phyloP scores from a whole-genome alignment of 331 rosid genomes.

The Rhamnella rubrinervis region DNA sequence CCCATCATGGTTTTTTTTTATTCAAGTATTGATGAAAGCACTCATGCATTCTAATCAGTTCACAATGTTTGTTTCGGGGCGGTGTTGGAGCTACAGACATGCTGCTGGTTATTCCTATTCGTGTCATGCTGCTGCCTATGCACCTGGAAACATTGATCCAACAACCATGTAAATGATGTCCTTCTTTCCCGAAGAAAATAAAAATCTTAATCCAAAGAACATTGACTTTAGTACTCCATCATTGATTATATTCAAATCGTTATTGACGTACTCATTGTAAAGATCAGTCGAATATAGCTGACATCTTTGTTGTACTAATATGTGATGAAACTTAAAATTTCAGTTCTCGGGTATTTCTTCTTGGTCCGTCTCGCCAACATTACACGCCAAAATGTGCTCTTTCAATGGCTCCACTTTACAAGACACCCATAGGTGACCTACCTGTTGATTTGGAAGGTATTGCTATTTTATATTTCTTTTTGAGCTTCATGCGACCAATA shows the following conservation, averaged over 20 bases:
- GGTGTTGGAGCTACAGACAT: slow-evolving; percentile 52
- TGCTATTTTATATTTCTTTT: background rate
- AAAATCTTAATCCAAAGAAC: background rate
- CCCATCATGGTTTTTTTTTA: background rate
- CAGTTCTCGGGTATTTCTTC: slow-evolving; percentile 92
- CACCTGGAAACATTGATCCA: slow-evolving; percentile 94
- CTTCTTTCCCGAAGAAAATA: too few relatives aligned
- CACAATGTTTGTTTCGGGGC: background rate
- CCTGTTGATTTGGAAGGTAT: slow-evolving; percentile 97
- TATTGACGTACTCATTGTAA: background rate
- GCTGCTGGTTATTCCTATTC: slow-evolving; percentile 98
- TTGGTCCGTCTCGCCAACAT: slow-evolving; percentile 96
- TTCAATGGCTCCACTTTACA: slow-evolving; percentile 79
- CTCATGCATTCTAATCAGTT: slow-evolving; percentile 1
- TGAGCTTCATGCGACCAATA: background rate
- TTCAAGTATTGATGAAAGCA: background rate
- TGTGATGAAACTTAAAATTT: slow-evolving; percentile 21
- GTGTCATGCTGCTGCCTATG: slow-evolving; percentile 96
- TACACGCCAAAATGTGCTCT: slow-evolving; percentile 92
- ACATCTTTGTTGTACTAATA: slow-evolving; percentile 22
- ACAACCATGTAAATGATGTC: slow-evolving; percentile 62
- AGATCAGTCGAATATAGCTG: background rate
- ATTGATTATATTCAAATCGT: background rate
- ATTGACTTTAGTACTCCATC: background rate
- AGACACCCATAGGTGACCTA: slow-evolving; percentile 92